These are phyloP conservation scores for Apiospora kogelbergensis DNA, from an alignment of 2,329 filamentous ascomycete genomes.

Conservation along the genomic window DNA sequence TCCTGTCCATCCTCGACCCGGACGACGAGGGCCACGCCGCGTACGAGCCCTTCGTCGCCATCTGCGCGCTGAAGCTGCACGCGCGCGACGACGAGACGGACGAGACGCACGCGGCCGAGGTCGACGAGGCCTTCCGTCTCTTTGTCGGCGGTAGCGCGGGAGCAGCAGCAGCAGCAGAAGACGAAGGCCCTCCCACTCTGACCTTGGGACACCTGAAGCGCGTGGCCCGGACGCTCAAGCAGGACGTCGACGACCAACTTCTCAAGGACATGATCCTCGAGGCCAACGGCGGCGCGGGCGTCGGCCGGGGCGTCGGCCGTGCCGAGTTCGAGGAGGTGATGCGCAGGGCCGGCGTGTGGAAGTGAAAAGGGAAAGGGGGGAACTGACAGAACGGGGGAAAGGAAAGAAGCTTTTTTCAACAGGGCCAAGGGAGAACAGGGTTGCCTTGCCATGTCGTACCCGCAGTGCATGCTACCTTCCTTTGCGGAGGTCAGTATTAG, in stretches of 20 bases:
- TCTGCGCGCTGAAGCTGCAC: slow-evolving; percentile 85
- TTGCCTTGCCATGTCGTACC: background rate
- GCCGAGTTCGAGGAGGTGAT: slow-evolving; percentile 87
- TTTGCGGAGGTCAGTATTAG: background rate
- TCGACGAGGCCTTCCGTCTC: slow-evolving; percentile 78
- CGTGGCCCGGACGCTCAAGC: slow-evolving; percentile 78
- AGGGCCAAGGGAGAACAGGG: background rate
- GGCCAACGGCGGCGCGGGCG: slow-evolving; percentile 79
- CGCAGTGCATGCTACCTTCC: background rate
- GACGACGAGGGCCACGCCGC: slow-evolving; percentile 74
- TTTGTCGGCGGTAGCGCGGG: slow-evolving; percentile 71
- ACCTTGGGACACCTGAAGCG: slow-evolving; percentile 75
- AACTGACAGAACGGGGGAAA: background rate
- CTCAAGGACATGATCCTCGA: slow-evolving; percentile 93
- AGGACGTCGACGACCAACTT: slow-evolving; percentile 80
- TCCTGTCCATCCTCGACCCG: slow-evolving; percentile 80
- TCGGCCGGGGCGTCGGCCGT: slow-evolving; percentile 68
- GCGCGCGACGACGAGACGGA: slow-evolving; percentile 50
- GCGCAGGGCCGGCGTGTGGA: slow-evolving; percentile 80
- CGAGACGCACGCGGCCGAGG: slow-evolving; percentile 61
- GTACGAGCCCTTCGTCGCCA: slow-evolving; percentile 81
- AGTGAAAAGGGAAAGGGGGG: slow-evolving; percentile 42
- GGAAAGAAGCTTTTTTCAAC: background rate
- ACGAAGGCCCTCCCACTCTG: slow-evolving; percentile 56
- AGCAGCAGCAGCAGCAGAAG: slow-evolving; percentile 21